Evolutionary conservation across 2,329 filamentous ascomycete species (phyloP).

Genomic region (Exophiala phaeomuriformis): DNA sequence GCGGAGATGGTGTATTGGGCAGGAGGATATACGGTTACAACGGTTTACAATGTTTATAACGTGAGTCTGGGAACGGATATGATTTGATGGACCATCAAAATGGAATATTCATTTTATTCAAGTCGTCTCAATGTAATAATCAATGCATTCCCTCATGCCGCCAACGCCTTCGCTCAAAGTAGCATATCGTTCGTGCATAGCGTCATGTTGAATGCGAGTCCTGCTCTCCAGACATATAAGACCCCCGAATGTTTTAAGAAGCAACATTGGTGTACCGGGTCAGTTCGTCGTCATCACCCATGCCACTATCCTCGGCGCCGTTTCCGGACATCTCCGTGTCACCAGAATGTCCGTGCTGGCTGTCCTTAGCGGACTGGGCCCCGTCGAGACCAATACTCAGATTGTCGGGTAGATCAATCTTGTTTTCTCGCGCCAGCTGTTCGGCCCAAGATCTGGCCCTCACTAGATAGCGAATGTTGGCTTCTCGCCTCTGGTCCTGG

Average conservation of each 20-base stretch:
- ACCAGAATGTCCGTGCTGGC: slow-evolving; percentile 21
- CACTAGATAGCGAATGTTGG: slow-evolving; percentile 73
- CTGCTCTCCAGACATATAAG: not conserved
- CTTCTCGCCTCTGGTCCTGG: slow-evolving; percentile 66
- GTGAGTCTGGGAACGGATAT: too few species aligned
- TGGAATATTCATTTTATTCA: too few species aligned
- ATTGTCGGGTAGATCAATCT: slow-evolving; percentile 39
- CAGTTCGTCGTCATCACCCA: slow-evolving; percentile 13
- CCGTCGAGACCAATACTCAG: slow-evolving; percentile 39
- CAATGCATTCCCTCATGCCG: not conserved
- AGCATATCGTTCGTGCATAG: not conserved
- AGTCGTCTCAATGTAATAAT: not conserved
- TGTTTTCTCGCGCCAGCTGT: slow-evolving; percentile 43
- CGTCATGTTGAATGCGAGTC: not conserved
- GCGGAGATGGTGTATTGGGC: not conserved
- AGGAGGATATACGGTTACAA: not conserved
- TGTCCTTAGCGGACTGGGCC: slow-evolving; percentile 11
- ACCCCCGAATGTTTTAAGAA: slow-evolving; percentile 2
- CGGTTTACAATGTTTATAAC: too few species aligned
- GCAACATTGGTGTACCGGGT: slow-evolving; percentile 20
- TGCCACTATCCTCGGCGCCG: slow-evolving; percentile 9
- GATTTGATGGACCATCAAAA: too few species aligned
- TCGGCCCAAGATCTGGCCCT: slow-evolving; percentile 83
- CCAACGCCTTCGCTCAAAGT: slow-evolving; percentile 9
- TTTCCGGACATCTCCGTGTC: slow-evolving; percentile 27